phyloP scores from a whole-genome alignment of 1,284 basidiomycete genomes.

The Erythrobasidium hasegawianum region DNA sequence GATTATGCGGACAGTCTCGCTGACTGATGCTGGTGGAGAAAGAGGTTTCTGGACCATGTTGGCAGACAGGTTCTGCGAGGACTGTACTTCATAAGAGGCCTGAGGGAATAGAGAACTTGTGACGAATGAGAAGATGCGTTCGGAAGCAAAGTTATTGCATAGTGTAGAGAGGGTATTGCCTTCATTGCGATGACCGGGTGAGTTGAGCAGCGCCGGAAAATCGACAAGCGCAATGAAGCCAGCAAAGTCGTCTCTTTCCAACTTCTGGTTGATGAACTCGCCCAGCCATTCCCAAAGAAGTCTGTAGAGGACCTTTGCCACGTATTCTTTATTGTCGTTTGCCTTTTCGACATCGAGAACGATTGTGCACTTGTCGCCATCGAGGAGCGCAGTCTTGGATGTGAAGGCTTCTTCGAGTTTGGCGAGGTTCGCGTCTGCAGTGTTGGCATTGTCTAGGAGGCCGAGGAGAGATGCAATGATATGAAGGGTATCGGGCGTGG shows the following conservation, averaged over 20 bases:
- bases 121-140: conserved; percentile 79
- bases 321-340: conserved; percentile 84
- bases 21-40: conserved; percentile 47
- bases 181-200: conserved; percentile 55
- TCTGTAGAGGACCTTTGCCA: conserved; percentile 88
- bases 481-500: conserved; percentile 71
- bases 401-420: conserved; percentile 80
- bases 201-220: conserved; percentile 85
- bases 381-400: conserved; percentile 86
- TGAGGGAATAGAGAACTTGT: conserved; percentile 74
- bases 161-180: conserved; percentile 93
- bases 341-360: conserved; percentile 93
- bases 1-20: conserved; percentile 80
- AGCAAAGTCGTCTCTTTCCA: conserved; percentile 86
- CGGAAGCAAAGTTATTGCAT: conserved; percentile 92
- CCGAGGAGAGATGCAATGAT: conserved; percentile 89
- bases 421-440: conserved; percentile 57
- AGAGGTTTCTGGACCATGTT: conserved; percentile 15
- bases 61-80: conserved; percentile 7
- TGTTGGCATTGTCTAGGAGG: conserved; percentile 26
- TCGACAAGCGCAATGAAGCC: conserved; percentile 89
- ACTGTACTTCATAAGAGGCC: conserved; percentile 50
- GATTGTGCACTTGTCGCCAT: conserved; percentile 89
- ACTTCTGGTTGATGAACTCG: conserved; percentile 89
- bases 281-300: conserved; percentile 95